Percentiles rank a stretch among this genome's conserved stretches.
These are phyloP conservation scores for Phytophthora boehmeriae DNA, from an alignment of 352 stramenopile genomes.

Conservation along the genomic window DNA sequence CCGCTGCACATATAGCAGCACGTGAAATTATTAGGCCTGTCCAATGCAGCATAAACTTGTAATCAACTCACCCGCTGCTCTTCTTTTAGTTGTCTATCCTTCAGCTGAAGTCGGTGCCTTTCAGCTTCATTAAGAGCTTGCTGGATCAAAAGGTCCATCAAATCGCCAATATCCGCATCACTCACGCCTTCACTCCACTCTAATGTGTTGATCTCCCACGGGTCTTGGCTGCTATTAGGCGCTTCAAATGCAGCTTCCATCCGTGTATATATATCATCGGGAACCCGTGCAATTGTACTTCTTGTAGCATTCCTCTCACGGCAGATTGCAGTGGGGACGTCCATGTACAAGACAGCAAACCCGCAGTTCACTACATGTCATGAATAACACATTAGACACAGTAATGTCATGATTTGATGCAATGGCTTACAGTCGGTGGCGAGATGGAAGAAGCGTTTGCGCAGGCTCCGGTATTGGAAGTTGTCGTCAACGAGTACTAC, in stretches of 20 bases:
- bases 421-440: slow-evolving; percentile 41
- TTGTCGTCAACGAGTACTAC: slow-evolving; percentile 77
- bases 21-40: background rate
- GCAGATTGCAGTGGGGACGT: slow-evolving; percentile 37
- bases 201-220: slow-evolving; percentile 46
- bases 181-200: slow-evolving; percentile 5
- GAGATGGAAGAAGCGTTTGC: slow-evolving; percentile 72
- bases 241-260: slow-evolving; percentile 61
- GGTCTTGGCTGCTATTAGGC: slow-evolving; percentile 17
- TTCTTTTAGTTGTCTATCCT: slow-evolving; percentile 4
- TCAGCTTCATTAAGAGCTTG: slow-evolving; percentile 19
- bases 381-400: slow-evolving; percentile 25
- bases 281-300: slow-evolving; percentile 30
- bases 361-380: slow-evolving; percentile 39
- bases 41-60: background rate
- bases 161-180: slow-evolving; percentile 2
- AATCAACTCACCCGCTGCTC: slow-evolving; percentile 21
- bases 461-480: slow-evolving; percentile 69
- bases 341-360: slow-evolving; percentile 52
- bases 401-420: background rate
- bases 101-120: slow-evolving; percentile 1
- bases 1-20: slow-evolving; percentile 15
- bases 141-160: slow-evolving; percentile 24
- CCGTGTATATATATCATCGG: slow-evolving; percentile 46
- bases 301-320: slow-evolving; percentile 48